Percentiles rank a stretch among this genome's conserved stretches.
Conservation (phyloP, 2,329 filamentous ascomycete genomes). For the Colletotrichum sp. region DNA sequence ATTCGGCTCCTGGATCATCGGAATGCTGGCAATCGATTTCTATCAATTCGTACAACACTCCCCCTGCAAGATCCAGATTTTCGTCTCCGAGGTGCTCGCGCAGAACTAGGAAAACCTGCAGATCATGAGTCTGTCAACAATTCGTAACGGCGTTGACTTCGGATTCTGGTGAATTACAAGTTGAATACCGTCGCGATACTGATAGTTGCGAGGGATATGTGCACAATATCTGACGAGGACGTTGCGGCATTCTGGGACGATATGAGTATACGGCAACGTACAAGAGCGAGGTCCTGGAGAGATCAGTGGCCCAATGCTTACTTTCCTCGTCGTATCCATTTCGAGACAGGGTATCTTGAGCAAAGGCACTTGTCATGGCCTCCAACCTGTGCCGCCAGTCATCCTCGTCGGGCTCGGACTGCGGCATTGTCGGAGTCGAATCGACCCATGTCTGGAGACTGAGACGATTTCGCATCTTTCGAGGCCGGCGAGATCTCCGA, state of each 20-base stretch:
- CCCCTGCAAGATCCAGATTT: constrained; percentile 46
- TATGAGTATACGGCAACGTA: background rate
- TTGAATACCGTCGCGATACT: constrained; percentile 49
- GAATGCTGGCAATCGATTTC: constrained; percentile 49
- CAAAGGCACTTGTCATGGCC: background rate
- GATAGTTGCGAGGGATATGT: constrained; percentile 50
- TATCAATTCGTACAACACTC: constrained; percentile 52
- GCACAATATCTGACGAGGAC: constrained; percentile 49
- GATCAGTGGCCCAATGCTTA: background rate
- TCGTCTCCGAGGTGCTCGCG: constrained; percentile 50
- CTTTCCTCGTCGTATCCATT: constrained; percentile 17
- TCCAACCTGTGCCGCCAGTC: constrained; percentile 1
- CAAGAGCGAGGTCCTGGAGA: background rate
- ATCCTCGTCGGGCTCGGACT: background rate
- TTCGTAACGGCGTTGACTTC: background rate
- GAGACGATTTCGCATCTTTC: constrained; percentile 2
- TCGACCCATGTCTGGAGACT: constrained; percentile 16
- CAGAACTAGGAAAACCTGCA: constrained; percentile 46
- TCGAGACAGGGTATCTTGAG: background rate
- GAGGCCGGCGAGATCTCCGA: background rate
- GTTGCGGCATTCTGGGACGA: constrained; percentile 45
- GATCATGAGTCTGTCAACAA: background rate
- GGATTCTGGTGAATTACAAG: constrained; percentile 32
- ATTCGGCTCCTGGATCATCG: constrained; percentile 49
- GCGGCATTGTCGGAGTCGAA: background rate